Evolutionary conservation across 768 basidiomycete species (phyloP), one percentile per base, ranked within the genome.

Genomic region (Termitomyces sp.): DNA sequence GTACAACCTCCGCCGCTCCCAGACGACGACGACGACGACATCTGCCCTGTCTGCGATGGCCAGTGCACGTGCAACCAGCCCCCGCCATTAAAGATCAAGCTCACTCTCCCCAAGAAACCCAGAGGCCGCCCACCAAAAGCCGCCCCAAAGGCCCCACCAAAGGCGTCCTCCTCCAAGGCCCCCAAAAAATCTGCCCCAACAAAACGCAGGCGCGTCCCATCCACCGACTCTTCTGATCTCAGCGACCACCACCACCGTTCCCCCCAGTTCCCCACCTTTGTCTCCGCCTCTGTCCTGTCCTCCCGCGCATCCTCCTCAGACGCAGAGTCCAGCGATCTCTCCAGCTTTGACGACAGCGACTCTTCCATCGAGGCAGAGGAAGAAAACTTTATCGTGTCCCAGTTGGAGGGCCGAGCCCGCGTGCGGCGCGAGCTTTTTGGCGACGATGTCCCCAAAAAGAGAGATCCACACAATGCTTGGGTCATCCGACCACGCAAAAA

Each of bases 31-130:
- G 88, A 90, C 80, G 83, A 84, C 83, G 87, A 91, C 71, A 91
- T 93, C 58, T 93, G 91, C 72, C 91, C 90, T 8, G 89, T 93
- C 63, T 93, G 91, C 89, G 91, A 93, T 79, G 87, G 88, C 69
- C 86, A 90, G 69, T 93, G 91, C 78, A 92, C 88, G 33, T 93
- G 91, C 79, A 41, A 18, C 70, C 67, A 71, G 70, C 72, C 70
- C 60, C 69, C 67, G 71, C 75, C 74, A 1, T 73, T 90, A 67
- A 91, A 90, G 77, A 89, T 90, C 75, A 87, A 84, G 71, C 82
- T 90, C 61, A 85, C 84, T 51, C 76, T 88, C 14, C 87, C 86
- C 16, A 61, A 86, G 80, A 61, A 86, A 80, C 80, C 80, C 66
- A 72, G 79, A 64, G 82, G 85, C 38, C 81, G 87, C 38, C 83